Evolutionary conservation across 352 stramenopile species (phyloP), one percentile per base, ranked within the genome.

Genomic region (Phytopythium aichiense): DNA sequence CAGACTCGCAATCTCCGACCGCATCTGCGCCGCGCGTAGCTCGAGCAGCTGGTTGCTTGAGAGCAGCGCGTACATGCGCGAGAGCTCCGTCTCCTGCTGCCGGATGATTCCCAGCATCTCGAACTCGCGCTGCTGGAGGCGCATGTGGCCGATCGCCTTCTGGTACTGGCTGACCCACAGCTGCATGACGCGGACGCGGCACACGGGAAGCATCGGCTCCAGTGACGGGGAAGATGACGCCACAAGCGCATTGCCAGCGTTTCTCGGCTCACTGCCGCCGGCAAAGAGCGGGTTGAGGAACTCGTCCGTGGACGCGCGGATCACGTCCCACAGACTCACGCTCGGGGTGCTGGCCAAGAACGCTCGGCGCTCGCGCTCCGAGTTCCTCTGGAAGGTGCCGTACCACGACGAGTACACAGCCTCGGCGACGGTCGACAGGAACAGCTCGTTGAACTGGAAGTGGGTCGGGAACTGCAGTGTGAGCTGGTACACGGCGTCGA

Each of bases 401-500:
- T 92, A 99, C 66, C 96, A 97, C 50, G 93, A 98, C 15, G 92
- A 98, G 69, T 99, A 99, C 23, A 99, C 84, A 53, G 98, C 94
- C 63, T 99, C 96, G 0, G 94, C 96, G 13, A 99, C 77, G 8
- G 91, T 87, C 30, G 98, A 81, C 22, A 99, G 70, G 42, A 97
- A 81, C 16, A 91, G 64, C 68, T 97, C 87, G 73, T 98, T 99
- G 72, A 99, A 99, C 72, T 99, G 97, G 69, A 99, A 99, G 65
- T 93, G 89, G 7, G 92, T 94, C 16, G 98, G 98, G 60, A 98
- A 99, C 66, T 99, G 96, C 42, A 97, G 77, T 15, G 98, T 90
- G 25, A 99, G 73, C 74, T 99, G 97, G 67, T 97, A 99, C 30
- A 99, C 92, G 59, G 89, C 98, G 76, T 99, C 97, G 18, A 99